These are phyloP conservation scores for Ajuga reptans DNA, from an alignment of 305 asterid genomes.

Conservation along the genomic window DNA sequence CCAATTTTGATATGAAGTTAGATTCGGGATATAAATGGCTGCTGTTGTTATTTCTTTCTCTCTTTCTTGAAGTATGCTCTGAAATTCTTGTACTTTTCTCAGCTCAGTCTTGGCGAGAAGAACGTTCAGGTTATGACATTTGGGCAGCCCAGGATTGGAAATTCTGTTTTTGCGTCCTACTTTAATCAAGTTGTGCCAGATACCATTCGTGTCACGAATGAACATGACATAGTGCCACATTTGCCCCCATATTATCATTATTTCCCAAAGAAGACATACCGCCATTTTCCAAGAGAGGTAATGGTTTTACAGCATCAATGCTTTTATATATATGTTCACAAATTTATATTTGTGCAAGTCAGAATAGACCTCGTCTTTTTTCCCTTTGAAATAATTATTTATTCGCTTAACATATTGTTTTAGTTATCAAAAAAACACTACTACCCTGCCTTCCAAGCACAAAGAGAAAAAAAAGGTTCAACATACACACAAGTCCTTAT, in stretches of 20 bases:
- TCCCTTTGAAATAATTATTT: neutral
- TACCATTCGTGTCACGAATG: constrained; percentile 73
- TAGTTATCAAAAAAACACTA: neutral
- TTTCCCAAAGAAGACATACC: constrained; percentile 75
- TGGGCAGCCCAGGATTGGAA: constrained; percentile 98
- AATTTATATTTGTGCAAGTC: neutral
- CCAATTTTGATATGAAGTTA: neutral
- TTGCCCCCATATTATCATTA: constrained; percentile 72
- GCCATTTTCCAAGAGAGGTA: constrained; percentile 94
- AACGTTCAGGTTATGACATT: constrained; percentile 81
- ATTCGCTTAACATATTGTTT: neutral
- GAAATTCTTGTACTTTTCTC: constrained; percentile 24
- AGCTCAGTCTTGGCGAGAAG: constrained; percentile 55
- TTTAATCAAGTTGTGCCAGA: constrained; percentile 55
- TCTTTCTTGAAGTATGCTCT: neutral
- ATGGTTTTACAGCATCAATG: constrained; percentile 1
- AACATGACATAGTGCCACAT: constrained; percentile 93
- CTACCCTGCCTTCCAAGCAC: neutral
- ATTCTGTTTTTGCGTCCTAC: constrained; percentile 77
- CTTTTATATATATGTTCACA: neutral
- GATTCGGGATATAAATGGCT: neutral
- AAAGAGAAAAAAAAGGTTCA: no score
- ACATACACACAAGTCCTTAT: neutral
- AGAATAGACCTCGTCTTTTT: neutral
- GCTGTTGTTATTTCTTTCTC: neutral